These are phyloP conservation scores for Rhizopus delemar DNA, from an alignment of 371 early-diverging fungal genomes.

Conservation along the genomic window DNA sequence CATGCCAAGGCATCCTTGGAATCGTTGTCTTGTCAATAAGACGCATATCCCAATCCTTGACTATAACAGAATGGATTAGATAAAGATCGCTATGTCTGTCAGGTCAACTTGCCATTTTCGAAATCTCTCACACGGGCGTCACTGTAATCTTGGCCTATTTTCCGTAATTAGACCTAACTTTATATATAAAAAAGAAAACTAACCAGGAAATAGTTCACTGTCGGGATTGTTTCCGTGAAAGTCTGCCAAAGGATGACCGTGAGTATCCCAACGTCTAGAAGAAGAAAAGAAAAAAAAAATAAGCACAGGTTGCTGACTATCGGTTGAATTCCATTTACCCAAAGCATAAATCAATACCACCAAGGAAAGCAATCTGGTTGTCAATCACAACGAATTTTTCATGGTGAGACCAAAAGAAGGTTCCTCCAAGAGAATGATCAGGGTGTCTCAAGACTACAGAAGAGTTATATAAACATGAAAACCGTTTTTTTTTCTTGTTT, in stretches of 20 bases:
- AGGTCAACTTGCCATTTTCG: conserved; percentile 54
- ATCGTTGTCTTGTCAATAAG: conserved; percentile 65
- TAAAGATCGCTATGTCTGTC: neutral
- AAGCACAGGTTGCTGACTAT: no score
- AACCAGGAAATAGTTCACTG: conserved; percentile 47
- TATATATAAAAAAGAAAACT: conserved; percentile 10
- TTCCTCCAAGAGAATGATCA: conserved; percentile 69
- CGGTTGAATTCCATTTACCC: conserved; percentile 39
- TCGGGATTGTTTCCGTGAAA: conserved; percentile 32
- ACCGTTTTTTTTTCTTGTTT: conserved; percentile 20
- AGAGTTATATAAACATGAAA: conserved; percentile 23
- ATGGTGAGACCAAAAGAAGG: conserved; percentile 79
- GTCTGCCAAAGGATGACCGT: conserved; percentile 76
- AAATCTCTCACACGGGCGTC: conserved; percentile 93
- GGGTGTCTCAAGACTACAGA: conserved; percentile 76
- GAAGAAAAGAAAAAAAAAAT: neutral
- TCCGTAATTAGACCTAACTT: neutral
- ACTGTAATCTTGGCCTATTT: conserved; percentile 83
- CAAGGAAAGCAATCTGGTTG: conserved; percentile 81
- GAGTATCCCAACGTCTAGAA: conserved; percentile 78
- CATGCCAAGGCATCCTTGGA: conserved; percentile 98
- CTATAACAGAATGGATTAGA: conserved; percentile 30
- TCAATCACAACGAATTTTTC: conserved; percentile 75
- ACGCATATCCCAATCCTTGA: conserved; percentile 62
- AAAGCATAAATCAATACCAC: conserved; percentile 90